These are phyloP conservation scores for Talaromyces sp. DNA, from an alignment of 2,329 filamentous ascomycete species.

Conservation along the genomic window DNA sequence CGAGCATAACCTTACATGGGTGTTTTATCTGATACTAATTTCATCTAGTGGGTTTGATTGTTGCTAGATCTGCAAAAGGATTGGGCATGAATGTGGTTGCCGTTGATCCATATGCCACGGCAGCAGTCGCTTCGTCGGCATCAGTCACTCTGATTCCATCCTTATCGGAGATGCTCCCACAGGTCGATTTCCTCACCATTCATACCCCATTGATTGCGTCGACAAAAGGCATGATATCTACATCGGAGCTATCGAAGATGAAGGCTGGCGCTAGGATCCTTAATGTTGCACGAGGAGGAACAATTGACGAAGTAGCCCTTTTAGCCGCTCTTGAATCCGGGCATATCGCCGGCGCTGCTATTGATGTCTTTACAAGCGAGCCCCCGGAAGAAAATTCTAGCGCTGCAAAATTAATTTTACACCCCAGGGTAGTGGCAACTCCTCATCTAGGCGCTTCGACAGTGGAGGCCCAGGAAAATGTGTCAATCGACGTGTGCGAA, in stretches of 20 bases:
- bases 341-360: slow-evolving; percentile 67
- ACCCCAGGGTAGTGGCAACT: slow-evolving; percentile 68
- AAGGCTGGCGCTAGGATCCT: slow-evolving; percentile 67
- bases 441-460: slow-evolving; percentile 77
- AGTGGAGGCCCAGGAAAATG: slow-evolving; percentile 77
- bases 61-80: slow-evolving; percentile 71
- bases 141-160: slow-evolving; percentile 58
- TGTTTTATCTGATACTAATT: neutral
- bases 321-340: slow-evolving; percentile 64
- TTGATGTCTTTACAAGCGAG: slow-evolving; percentile 75
- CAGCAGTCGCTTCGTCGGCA: slow-evolving; percentile 62
- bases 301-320: slow-evolving; percentile 70
- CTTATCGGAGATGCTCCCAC: slow-evolving; percentile 56
- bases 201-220: slow-evolving; percentile 75
- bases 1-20: neutral
- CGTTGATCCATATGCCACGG: slow-evolving; percentile 71
- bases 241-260: slow-evolving; percentile 62
- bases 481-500: slow-evolving; percentile 74
- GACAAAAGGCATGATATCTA: slow-evolving; percentile 67
- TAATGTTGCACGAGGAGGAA: slow-evolving; percentile 74
- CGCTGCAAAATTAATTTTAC: slow-evolving; percentile 58
- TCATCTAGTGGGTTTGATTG: slow-evolving; percentile 61
- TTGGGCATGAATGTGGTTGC: slow-evolving; percentile 71
- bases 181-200: slow-evolving; percentile 71
- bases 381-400: slow-evolving; percentile 59